These are phyloP conservation scores for Pestalotiopsis sp. DNA, from an alignment of 2,329 filamentous ascomycete genomes.

Conservation along the genomic window DNA sequence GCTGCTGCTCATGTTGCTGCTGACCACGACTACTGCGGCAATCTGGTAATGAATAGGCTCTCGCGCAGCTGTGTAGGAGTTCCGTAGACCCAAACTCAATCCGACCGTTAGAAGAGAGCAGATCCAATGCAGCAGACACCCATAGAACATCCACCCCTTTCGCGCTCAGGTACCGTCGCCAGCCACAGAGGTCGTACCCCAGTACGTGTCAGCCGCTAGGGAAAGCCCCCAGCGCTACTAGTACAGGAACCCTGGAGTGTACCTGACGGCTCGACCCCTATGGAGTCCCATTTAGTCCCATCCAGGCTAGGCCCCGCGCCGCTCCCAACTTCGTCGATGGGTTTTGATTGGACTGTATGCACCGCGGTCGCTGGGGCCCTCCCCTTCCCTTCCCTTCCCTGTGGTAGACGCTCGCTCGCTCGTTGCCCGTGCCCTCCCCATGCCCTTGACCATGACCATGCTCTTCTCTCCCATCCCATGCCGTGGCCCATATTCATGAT, in stretches of 20 bases:
- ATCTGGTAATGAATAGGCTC: neutral
- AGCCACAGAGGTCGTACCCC: conserved; percentile 3
- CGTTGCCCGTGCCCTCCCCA: neutral
- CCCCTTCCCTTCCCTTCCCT: neutral
- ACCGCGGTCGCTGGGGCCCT: neutral
- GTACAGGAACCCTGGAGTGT: neutral
- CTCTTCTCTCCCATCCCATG: neutral
- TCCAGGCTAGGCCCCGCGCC: conserved; percentile 1
- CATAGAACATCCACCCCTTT: neutral
- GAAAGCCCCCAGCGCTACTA: neutral
- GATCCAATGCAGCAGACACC: neutral
- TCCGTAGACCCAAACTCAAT: conserved; percentile 5
- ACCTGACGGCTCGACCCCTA: conserved; percentile 1
- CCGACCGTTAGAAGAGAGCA: neutral
- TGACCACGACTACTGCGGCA: conserved; percentile 7
- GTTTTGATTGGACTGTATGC: conserved; percentile 2
- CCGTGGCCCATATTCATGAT: conserved; percentile 1
- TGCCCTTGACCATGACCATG: neutral
- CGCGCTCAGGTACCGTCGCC: conserved; percentile 3
- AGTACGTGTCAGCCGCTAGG: neutral
- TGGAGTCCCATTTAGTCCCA: neutral
- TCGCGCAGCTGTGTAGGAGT: neutral
- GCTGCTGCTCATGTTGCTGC: neutral
- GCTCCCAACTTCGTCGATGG: neutral
- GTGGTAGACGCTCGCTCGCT: neutral